Conservation (phyloP, 2,329 filamentous ascomycete species). For the Colletotrichum sp. region DNA sequence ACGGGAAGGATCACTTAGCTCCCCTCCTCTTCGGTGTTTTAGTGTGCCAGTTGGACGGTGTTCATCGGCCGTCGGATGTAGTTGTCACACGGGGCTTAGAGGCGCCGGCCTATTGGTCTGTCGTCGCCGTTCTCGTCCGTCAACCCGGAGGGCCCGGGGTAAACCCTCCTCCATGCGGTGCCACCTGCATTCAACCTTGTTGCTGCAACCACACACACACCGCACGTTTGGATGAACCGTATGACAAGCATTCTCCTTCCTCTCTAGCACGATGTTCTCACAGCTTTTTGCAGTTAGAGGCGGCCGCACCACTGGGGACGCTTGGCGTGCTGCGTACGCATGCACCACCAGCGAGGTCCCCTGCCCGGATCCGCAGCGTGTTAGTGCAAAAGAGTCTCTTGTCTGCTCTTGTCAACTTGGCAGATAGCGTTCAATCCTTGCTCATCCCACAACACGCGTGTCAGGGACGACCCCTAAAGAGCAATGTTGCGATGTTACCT, state of each 20-base stretch:
- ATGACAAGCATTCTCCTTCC: neutral
- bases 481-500: neutral
- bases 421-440: slow-evolving; percentile 3
- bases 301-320: neutral
- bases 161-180: neutral
- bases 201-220: neutral
- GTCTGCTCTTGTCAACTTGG: neutral
- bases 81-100: neutral
- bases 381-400: neutral
- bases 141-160: neutral
- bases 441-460: neutral
- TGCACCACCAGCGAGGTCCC: neutral
- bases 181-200: neutral
- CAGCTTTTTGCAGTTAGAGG: neutral
- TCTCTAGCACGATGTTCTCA: neutral
- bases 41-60: neutral
- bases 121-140: neutral
- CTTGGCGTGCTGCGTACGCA: neutral
- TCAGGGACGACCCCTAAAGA: neutral
- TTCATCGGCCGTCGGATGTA: neutral
- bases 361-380: neutral
- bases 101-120: neutral
- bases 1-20: slow-evolving; percentile 14
- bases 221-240: slow-evolving; percentile 1
- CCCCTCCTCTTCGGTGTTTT: neutral